Evolutionary conservation across 345 rosid genomes (phyloP).

Genomic region (Gossypium rotundifolium): DNA sequence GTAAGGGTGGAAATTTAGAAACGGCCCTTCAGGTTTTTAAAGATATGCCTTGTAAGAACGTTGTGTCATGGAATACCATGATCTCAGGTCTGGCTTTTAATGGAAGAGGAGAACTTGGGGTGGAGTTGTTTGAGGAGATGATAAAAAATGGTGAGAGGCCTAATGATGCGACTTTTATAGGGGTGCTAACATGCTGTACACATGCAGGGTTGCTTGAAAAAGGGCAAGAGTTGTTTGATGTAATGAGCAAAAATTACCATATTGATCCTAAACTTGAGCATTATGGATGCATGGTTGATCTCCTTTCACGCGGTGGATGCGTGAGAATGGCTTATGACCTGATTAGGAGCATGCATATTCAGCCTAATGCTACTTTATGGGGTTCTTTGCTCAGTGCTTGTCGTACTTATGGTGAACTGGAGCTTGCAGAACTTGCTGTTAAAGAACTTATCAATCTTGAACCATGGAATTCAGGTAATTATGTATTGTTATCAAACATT

Average conservation of each 20-base stretch:
- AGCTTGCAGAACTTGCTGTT: slow-evolving; percentile 51
- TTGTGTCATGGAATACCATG: slow-evolving; percentile 65
- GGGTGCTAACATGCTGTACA: slow-evolving; percentile 55
- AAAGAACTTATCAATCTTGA: slow-evolving; percentile 51
- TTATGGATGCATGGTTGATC: slow-evolving; percentile 69
- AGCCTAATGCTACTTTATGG: slow-evolving; percentile 57
- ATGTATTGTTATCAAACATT: slow-evolving; percentile 57
- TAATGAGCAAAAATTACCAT: slow-evolving; percentile 32
- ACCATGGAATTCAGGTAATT: slow-evolving; percentile 66
- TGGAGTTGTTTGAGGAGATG: slow-evolving; percentile 54
- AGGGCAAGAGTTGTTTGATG: slow-evolving; percentile 43
- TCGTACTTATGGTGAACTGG: slow-evolving; percentile 50
- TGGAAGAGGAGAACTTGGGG: slow-evolving; percentile 51
- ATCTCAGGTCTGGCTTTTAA: slow-evolving; percentile 57
- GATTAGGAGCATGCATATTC: slow-evolving; percentile 39
- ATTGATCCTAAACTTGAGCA: slow-evolving; percentile 58
- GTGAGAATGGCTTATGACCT: slow-evolving; percentile 55
- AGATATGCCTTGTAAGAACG: slow-evolving; percentile 41
- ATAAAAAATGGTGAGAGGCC: slow-evolving; percentile 32
- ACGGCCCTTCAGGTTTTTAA: slow-evolving; percentile 35
- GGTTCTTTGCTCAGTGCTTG: slow-evolving; percentile 67
- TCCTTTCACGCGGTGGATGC: slow-evolving; percentile 52
- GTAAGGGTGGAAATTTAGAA: slow-evolving; percentile 54
- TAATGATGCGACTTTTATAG: slow-evolving; percentile 47
- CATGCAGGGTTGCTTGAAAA: slow-evolving; percentile 53